Base-by-base conservation (phyloP, 306 rosid species). In the Citrullus mucosospermus region DNA sequence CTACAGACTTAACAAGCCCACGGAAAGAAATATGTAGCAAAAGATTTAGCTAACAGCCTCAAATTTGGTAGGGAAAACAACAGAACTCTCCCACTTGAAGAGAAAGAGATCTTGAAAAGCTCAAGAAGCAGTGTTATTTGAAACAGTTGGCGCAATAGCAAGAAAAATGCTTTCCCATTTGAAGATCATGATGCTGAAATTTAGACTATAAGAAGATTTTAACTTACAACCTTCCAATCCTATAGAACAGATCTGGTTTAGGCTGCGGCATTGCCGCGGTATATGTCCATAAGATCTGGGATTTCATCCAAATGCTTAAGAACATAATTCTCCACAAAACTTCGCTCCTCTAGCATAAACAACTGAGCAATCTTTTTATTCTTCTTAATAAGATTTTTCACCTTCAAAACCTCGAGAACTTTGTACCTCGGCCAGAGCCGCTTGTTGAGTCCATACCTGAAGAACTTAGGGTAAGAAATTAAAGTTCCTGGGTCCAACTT, bases 321-420 rank as follows among this genome's bases (percentile, higher is more conserved):
- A 58, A 80, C 18, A 80, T 58, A 12, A n/a, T 46, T 17, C 56
- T 71, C 50, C 9, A 63, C 11, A 38, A 80, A 80, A 16, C 5
- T 14, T 7, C 7, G 59, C 53, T 80, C 73, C 43, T 1, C 44
- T 58, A 2, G n/a, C 2, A 28, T 2, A 10, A 80, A 8, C 59
- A 71, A 0, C 78, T 62, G 12, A 56, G 62, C 36, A 71, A 63
- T 8, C 71, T 65, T 75, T 5, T 15, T 72, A 59, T 55, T 39
- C 68, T 43, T 39, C 50, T 43, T 55, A 43, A 76, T 2, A 38
- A 76, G 70, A 38, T 65, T 32, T 58, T 75, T 81, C 2, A 30
- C 58, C 65, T 39, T 34, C 77, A 76, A 81, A 81, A 66, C 44
- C 80, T 62, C 77, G 30, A 76, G 8, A 32, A 81, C 69, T 51